phyloP scores from a whole-genome alignment of 1,284 basidiomycete genomes.

The Ceratobasidium sp. region DNA sequence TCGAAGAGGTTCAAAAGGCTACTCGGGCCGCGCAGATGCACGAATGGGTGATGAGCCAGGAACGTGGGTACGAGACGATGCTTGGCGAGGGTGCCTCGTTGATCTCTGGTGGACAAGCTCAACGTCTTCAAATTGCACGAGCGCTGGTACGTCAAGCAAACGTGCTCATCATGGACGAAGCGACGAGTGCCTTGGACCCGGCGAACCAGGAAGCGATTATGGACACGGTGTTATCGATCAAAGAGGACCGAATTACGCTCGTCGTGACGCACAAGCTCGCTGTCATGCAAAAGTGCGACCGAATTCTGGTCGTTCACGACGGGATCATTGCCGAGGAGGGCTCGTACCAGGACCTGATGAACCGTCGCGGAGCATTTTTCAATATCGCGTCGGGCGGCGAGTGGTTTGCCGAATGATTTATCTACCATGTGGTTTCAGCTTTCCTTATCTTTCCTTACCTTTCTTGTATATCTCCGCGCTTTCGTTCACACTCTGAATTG shows the following conservation, averaged over 20 bases:
- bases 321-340: slow-evolving; percentile 87
- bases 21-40: slow-evolving; percentile 84
- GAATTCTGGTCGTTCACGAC: slow-evolving; percentile 84
- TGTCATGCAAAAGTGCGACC: slow-evolving; percentile 93
- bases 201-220: slow-evolving; percentile 85
- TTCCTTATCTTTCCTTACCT: slow-evolving; percentile 12
- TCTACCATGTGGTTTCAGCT: slow-evolving; percentile 9
- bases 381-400: slow-evolving; percentile 88
- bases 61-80: slow-evolving; percentile 86
- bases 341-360: slow-evolving; percentile 78
- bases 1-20: slow-evolving; percentile 74
- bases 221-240: slow-evolving; percentile 77
- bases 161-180: slow-evolving; percentile 94
- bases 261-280: slow-evolving; percentile 95
- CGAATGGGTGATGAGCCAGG: slow-evolving; percentile 86
- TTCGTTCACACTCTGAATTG: slow-evolving; percentile 35
- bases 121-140: slow-evolving; percentile 92
- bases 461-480: slow-evolving; percentile 19
- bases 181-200: slow-evolving; percentile 89
- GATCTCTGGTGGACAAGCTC: slow-evolving; percentile 95
- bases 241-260: slow-evolving; percentile 81
- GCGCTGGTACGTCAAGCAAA: slow-evolving; percentile 79
- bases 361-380: slow-evolving; percentile 81
- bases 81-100: slow-evolving; percentile 91
- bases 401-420: slow-evolving; percentile 66